Conservation (phyloP, 352 stramenopile species). For the Thalassiosira exigua region DNA sequence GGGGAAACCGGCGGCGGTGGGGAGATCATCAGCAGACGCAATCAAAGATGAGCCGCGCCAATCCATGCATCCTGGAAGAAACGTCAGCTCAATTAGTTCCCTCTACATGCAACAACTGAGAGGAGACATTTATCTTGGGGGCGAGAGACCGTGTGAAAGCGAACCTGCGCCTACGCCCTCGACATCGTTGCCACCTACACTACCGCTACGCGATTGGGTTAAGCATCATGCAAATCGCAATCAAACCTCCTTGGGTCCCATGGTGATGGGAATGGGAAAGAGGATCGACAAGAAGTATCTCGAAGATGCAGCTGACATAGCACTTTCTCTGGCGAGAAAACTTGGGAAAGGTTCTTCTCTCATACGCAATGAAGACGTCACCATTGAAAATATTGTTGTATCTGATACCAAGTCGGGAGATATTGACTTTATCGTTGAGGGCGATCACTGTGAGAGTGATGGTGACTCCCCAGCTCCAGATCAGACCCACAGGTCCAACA, state of each 20-base stretch:
- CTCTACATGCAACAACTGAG: too few relatives aligned
- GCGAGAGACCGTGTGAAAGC: too few relatives aligned
- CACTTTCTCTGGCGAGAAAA: slow-evolving; percentile 2
- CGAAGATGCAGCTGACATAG: not conserved
- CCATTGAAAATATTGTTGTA: slow-evolving; percentile 6
- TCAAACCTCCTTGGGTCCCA: too few relatives aligned
- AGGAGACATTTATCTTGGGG: too few relatives aligned
- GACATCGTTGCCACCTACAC: too few relatives aligned
- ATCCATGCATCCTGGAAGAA: too few relatives aligned
- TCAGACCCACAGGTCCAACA: not conserved
- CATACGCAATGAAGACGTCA: not conserved
- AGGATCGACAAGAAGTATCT: not conserved
- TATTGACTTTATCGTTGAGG: not conserved
- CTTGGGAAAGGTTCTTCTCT: not conserved
- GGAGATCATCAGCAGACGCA: not conserved
- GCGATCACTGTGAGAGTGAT: not conserved
- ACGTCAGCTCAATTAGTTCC: too few relatives aligned
- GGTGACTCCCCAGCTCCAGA: not conserved
- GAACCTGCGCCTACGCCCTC: too few relatives aligned
- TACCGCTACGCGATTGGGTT: too few relatives aligned
- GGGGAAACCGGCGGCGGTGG: too few relatives aligned
- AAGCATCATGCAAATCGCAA: too few relatives aligned
- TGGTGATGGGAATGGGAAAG: not conserved
- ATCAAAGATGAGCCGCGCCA: too few relatives aligned
- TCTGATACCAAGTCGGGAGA: not conserved